Evolutionary conservation across 495 filamentous ascomycete genomes (phyloP), one percentile per base, ranked within the genome.

Genomic region (Neurospora sublineolata): DNA sequence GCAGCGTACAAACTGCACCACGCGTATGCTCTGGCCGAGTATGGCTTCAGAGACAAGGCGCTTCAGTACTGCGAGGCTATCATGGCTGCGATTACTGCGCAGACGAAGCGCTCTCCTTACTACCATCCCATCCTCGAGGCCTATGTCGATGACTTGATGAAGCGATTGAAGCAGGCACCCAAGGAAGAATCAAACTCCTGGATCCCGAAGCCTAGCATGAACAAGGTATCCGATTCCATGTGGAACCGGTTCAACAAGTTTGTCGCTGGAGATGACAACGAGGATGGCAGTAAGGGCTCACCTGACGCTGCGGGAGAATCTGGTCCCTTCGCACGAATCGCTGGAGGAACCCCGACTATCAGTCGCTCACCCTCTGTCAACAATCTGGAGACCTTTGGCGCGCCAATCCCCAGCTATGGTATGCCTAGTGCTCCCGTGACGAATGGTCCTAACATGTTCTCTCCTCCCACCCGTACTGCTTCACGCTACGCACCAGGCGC

Each of bases 161-260:
- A 89, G 69, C 87, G 95, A 30, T 84, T 98, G 44, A 91, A 89
- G 69, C 92, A 94, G 80, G 91, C 94, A 4, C 92, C 93, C 30
- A 92, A 89, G 73, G 93, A 95, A 73, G 85, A 85, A 64, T 82
- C 82, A 10, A 82, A 80, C 69, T 87, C 84, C 1, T 97, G 94
- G 93, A 94, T 98, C 46, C 91, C 93, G 1, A 95, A 93, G 79
- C 92, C 96, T 14, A 97, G 89, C 80, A 94, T 97, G 86, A 93
- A 95, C 78, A 97, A 94, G 77, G 92, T 98, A 0, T 96, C 93
- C 18, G 91, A 88, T 64, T 91, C 90, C 18, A 88, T 97, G 79
- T 94, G 92, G 89, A 91, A 89, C 69, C 92, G 89, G 38, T 97
- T 99, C 82, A 97, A 91, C 77, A 97, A 92, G 72, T 98, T 98